Evolutionary conservation across 257 asterid genomes (phyloP).

Genomic region (Fraxinus americana): DNA sequence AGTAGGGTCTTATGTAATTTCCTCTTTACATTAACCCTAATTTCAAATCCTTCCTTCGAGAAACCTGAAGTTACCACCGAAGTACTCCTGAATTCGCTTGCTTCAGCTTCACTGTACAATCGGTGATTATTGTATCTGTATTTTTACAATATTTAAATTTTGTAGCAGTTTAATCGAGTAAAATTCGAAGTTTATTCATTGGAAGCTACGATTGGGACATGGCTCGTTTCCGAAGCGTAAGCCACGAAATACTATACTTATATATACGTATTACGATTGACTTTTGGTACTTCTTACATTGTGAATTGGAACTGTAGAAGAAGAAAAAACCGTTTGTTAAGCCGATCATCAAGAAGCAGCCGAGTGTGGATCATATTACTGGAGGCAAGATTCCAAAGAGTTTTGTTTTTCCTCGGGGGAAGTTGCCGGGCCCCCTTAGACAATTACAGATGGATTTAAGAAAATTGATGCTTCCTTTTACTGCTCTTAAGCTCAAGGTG

Average conservation of each 20-base stretch:
- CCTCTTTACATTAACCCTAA: no score
- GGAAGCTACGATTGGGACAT: constrained; percentile 27
- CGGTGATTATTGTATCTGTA: not conserved
- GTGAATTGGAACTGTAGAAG: constrained; percentile 30
- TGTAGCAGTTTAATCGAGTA: not conserved
- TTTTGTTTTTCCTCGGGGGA: constrained; percentile 80
- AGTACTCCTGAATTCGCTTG: not conserved
- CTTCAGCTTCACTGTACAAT: not conserved
- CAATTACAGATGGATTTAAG: constrained; percentile 83
- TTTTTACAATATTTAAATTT: not conserved
- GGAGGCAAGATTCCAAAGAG: constrained; percentile 91
- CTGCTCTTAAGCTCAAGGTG: constrained; percentile 95
- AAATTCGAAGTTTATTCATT: not conserved
- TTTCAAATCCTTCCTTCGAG: no score
- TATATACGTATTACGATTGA: not conserved
- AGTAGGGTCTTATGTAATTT: no score
- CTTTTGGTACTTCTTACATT: not conserved
- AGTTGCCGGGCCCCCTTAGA: constrained; percentile 74
- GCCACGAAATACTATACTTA: constrained; percentile 3
- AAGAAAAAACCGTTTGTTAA: constrained; percentile 66
- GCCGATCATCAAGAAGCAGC: constrained; percentile 54
- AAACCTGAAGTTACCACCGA: no score
- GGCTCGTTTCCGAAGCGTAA: constrained; percentile 76
- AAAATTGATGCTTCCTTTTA: constrained; percentile 89
- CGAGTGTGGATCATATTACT: constrained; percentile 78